Evolutionary conservation across 306 rosid genomes (phyloP).

Genomic region (Cucurbita moschata): DNA sequence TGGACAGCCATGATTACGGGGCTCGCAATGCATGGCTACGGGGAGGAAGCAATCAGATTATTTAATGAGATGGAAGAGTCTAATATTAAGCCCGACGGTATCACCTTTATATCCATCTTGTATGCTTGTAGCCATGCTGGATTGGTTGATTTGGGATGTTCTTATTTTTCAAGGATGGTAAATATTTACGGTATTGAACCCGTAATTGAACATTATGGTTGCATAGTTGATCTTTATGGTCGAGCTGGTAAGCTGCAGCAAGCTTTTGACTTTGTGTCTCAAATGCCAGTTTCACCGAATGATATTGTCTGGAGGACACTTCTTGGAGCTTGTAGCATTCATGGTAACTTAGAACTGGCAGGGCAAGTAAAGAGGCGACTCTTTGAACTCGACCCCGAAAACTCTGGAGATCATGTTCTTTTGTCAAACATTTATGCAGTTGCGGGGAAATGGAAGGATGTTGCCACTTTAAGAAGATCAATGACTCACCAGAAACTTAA

Average conservation of each 20-base stretch:
- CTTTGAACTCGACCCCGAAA: slow-evolving; percentile 50
- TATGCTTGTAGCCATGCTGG: slow-evolving; percentile 80
- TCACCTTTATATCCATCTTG: slow-evolving; percentile 58
- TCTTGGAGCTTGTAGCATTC: slow-evolving; percentile 86
- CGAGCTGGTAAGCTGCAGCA: slow-evolving; percentile 59
- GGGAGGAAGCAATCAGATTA: slow-evolving; percentile 48
- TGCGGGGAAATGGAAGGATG: slow-evolving; percentile 78
- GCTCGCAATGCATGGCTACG: slow-evolving; percentile 75
- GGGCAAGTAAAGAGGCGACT: slow-evolving; percentile 57
- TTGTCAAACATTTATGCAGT: slow-evolving; percentile 64
- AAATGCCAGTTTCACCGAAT: slow-evolving; percentile 58
- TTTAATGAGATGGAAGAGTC: slow-evolving; percentile 52
- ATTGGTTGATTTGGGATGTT: slow-evolving; percentile 45
- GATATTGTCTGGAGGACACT: slow-evolving; percentile 78
- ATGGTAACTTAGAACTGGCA: slow-evolving; percentile 57
- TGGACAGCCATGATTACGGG: slow-evolving; percentile 74
- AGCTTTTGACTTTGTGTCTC: slow-evolving; percentile 51
- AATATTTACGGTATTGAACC: slow-evolving; percentile 43
- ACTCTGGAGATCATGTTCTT: slow-evolving; percentile 67
- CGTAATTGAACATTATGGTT: slow-evolving; percentile 63
- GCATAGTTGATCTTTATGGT: slow-evolving; percentile 80
- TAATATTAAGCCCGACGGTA: slow-evolving; percentile 48
- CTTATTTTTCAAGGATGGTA: slow-evolving; percentile 50
- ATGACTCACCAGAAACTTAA: slow-evolving; percentile 41
- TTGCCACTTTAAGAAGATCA: slow-evolving; percentile 46